Evolutionary conservation across 805 yeast species (phyloP), one percentile per base, ranked within the genome.

Genomic region (Priceomyces medius): DNA sequence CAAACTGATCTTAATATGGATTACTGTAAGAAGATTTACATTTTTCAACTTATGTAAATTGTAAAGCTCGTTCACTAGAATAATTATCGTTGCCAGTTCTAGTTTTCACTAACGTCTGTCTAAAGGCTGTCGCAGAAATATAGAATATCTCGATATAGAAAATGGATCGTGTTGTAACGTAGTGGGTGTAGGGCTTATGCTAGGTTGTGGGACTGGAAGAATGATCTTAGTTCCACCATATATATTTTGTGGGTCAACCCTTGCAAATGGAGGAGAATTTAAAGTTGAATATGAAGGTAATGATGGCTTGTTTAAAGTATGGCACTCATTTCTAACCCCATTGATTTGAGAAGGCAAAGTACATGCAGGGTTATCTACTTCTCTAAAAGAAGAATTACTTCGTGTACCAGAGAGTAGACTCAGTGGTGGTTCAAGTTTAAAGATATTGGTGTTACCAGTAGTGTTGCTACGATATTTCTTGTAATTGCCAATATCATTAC

Each of bases 351-450:
- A 31, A 12, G n/a, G 4, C 16, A 6, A 4, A 9, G 7, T 31
- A 9, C 16, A 9, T 26, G 10, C 7, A 26, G 10, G 29, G 10
- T 9, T 26, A 12, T 9, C 5, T 12, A 26, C 29, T 4, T 5
- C n/a, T 5, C 29, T n/a, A 10, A 26, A 5, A 5, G 29, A 4
- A 26, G 24, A 9, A 12, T 32, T 23, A 19, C 13, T 32, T 10
- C 17, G 35, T 32, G 35, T 32, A 19, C 35, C 35, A 32, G 35
- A 32, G 23, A 32, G 23, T 32, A 7, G 8, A 18, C 19, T 16
- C 16, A 5, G 16, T 31, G 16, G 16, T 7, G 9, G 24, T 18
- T 5, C 14, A 12, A 12, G 5, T 10, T 14, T 26, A 26, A 12
- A 26, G 10, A 5, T 5, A 26, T 26, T 14, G 7, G 9, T 26